Evolutionary conservation across 2,329 filamentous ascomycete genomes (phyloP).

Genomic region (Ophiostoma perfectum): DNA sequence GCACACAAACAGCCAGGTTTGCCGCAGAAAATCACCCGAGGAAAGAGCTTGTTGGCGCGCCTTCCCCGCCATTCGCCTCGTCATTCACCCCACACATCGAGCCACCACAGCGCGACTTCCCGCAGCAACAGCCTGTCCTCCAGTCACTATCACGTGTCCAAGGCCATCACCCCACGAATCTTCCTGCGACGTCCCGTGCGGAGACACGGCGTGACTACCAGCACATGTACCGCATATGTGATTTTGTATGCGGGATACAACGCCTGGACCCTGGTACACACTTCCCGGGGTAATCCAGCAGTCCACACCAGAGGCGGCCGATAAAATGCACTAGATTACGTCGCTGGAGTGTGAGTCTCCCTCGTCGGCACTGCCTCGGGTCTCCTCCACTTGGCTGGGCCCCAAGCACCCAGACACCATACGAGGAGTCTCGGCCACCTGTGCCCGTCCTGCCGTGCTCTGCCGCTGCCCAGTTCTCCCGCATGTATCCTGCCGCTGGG

Average conservation of each 20-base stretch:
- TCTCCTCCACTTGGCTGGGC: background rate
- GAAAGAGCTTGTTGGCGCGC: background rate
- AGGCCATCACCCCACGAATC: background rate
- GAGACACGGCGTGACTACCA: background rate
- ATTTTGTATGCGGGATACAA: background rate
- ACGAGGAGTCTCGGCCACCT: no score
- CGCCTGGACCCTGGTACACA: background rate
- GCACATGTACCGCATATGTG: background rate
- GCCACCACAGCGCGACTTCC: constrained; percentile 12
- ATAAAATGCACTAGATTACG: background rate
- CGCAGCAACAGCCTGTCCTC: background rate
- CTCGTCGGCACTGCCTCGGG: constrained; percentile 3
- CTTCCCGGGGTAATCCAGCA: constrained; percentile 2
- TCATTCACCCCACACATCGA: constrained; percentile 2
- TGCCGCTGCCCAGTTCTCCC: constrained; percentile 1
- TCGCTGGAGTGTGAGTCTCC: background rate
- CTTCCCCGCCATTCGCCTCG: background rate
- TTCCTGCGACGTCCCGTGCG: background rate
- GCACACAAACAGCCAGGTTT: background rate
- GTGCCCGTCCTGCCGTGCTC: background rate
- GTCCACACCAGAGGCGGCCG: background rate
- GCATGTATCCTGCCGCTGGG: background rate
- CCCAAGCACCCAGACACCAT: background rate
- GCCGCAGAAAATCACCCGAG: constrained; percentile 17
- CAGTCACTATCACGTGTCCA: constrained; percentile 2